phyloP scores from a whole-genome alignment of 441 rosid genomes.

The Mallotus japonicus region DNA sequence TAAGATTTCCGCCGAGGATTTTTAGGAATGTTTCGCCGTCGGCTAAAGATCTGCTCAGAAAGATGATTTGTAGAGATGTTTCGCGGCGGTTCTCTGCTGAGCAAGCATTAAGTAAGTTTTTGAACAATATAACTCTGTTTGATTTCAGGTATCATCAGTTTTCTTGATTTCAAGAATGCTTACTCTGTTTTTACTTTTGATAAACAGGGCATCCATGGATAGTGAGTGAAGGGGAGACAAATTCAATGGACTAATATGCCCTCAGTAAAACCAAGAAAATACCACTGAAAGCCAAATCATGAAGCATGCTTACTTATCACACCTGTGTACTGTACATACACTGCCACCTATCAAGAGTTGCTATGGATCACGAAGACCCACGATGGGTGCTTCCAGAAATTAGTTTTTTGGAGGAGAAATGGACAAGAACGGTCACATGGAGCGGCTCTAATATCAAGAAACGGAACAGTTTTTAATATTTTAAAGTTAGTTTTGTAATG shows the following conservation, averaged over 20 bases:
- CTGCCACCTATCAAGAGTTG: not conserved
- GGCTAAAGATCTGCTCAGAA: constrained; percentile 74
- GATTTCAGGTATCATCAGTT: not conserved
- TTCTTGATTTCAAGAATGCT: not conserved
- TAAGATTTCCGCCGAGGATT: constrained; percentile 58
- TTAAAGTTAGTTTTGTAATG: not conserved
- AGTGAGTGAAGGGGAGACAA: constrained; percentile 45
- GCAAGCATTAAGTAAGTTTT: constrained; percentile 70
- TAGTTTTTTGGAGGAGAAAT: not conserved
- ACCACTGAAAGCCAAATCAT: not conserved
- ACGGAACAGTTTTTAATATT: not conserved
- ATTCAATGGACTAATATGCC: constrained; percentile 31
- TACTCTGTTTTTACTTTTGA: constrained; percentile 4
- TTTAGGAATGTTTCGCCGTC: constrained; percentile 55
- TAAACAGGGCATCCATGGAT: constrained; percentile 86
- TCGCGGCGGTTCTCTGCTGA: constrained; percentile 79
- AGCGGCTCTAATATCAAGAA: constrained; percentile 11
- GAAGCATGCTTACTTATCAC: constrained; percentile 19
- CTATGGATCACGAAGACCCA: not conserved
- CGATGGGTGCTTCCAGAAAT: constrained; percentile 10
- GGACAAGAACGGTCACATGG: constrained; percentile 5
- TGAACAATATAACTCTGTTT: not conserved
- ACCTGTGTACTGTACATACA: constrained; percentile 13
- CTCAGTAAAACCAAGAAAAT: not conserved
- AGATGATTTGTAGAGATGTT: constrained; percentile 67